Percentiles rank a stretch among this genome's conserved stretches.
phyloP scores from a whole-genome alignment of 2,329 filamentous ascomycete species.

The Nothophoma quercina region DNA sequence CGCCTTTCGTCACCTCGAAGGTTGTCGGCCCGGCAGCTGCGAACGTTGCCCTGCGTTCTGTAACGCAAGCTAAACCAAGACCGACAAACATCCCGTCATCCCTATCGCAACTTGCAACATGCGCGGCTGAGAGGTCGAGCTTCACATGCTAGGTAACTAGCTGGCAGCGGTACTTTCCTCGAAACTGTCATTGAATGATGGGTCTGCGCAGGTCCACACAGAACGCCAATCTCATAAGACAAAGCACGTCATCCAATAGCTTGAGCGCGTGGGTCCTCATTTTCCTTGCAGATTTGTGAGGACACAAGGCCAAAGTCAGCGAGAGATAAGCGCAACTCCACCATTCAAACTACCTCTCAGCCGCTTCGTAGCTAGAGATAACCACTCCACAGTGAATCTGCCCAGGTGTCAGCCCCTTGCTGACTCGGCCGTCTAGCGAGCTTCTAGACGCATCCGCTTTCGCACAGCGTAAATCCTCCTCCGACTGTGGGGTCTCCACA shows the following conservation, averaged over 20 bases:
- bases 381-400: conserved; percentile 9
- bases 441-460: conserved; percentile 33
- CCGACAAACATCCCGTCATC: conserved; percentile 8
- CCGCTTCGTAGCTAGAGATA: conserved; percentile 9
- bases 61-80: conserved; percentile 4
- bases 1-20: conserved; percentile 13
- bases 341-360: conserved; percentile 16
- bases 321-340: conserved; percentile 30
- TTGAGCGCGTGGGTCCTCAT: conserved; percentile 14
- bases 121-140: conserved; percentile 3
- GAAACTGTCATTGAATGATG: conserved; percentile 9
- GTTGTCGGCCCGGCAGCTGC: conserved; percentile 18
- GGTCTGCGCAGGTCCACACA: conserved; percentile 18
- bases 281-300: conserved; percentile 21
- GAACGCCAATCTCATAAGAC: conserved; percentile 27
- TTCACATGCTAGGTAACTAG: conserved; percentile 1
- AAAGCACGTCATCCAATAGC: conserved; percentile 20
- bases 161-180: conserved; percentile 11
- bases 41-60: conserved; percentile 8
- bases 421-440: conserved; percentile 30
- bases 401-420: conserved; percentile 20
- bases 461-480: conserved; percentile 19
- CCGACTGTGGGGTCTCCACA: conserved; percentile 33
- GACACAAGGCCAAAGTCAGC: conserved; percentile 19
- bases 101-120: conserved; percentile 9